Percentiles rank a stretch among this genome's conserved stretches.
These are phyloP conservation scores for Hypoxylon sp. DNA, from an alignment of 2,329 filamentous ascomycete genomes.

Conservation along the genomic window DNA sequence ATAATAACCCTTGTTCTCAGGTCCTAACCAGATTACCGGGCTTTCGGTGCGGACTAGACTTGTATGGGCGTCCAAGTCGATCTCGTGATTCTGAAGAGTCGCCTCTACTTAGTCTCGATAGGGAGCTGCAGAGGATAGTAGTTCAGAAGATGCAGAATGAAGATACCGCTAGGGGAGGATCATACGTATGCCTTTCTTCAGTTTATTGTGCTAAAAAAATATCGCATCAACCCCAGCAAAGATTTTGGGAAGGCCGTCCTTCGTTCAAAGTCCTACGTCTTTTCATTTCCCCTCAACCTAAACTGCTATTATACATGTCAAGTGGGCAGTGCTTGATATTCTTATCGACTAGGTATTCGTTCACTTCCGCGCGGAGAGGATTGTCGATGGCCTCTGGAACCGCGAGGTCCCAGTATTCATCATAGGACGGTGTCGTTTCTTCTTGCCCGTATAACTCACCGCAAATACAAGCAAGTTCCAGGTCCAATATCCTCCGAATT, in stretches of 20 bases:
- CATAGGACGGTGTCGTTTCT: conserved; percentile 32
- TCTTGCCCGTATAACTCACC: conserved; percentile 45
- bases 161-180: not conserved
- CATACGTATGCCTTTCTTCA: not conserved
- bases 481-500: conserved; percentile 46
- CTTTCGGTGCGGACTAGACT: not conserved
- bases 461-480: conserved; percentile 49
- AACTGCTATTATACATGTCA: not conserved
- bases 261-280: not conserved
- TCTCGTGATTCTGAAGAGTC: not conserved
- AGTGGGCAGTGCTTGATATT: conserved; percentile 23
- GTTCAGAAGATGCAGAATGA: not conserved
- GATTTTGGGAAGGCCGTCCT: not conserved
- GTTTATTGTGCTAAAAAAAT: not conserved
- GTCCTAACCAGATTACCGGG: conserved; percentile 6
- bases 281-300: not conserved
- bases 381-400: conserved; percentile 26
- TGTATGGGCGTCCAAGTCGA: not conserved
- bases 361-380: conserved; percentile 24
- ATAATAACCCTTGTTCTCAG: conserved; percentile 2
- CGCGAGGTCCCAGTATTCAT: conserved; percentile 46
- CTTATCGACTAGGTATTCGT: conserved; percentile 32
- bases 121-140: not conserved
- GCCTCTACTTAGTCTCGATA: not conserved
- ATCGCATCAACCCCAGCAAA: not conserved